Percentiles rank a stretch among this genome's conserved stretches.
Conservation (phyloP, 2,329 filamentous ascomycete genomes). For the Shiraia bambusicola region DNA sequence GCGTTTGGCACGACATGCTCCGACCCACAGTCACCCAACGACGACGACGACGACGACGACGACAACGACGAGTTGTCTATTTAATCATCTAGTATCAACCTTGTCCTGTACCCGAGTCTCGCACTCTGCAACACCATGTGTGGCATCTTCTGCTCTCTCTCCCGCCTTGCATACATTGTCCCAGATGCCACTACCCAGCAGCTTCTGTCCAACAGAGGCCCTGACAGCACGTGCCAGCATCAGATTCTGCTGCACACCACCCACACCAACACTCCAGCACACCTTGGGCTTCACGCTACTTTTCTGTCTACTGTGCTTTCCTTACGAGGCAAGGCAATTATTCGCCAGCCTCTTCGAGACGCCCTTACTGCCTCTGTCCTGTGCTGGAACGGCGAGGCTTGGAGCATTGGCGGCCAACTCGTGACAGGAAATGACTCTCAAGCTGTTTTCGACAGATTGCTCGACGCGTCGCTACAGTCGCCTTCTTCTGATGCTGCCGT, state of each 20-base stretch:
- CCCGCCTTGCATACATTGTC: constrained; percentile 23
- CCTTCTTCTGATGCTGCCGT: constrained; percentile 5
- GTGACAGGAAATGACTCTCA: constrained; percentile 80
- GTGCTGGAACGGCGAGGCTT: constrained; percentile 98
- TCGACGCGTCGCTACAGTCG: constrained; percentile 23
- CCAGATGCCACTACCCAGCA: constrained; percentile 27
- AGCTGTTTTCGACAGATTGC: constrained; percentile 63
- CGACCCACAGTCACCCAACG: constrained; percentile 15
- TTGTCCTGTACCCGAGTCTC: background rate
- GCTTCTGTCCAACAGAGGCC: constrained; percentile 38
- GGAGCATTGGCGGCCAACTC: constrained; percentile 64
- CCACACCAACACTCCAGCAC: background rate
- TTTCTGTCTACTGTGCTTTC: constrained; percentile 88
- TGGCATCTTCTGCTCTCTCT: constrained; percentile 57
- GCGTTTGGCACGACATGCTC: constrained; percentile 22
- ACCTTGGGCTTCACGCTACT: constrained; percentile 54
- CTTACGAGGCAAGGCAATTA: constrained; percentile 73
- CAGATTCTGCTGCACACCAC: constrained; percentile 13
- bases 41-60: too few species aligned
- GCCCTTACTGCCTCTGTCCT: constrained; percentile 62
- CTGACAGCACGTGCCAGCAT: constrained; percentile 29
- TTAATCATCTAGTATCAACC: too few species aligned
- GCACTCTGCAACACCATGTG: constrained; percentile 32
- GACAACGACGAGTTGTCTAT: too few species aligned
- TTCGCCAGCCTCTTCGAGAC: constrained; percentile 71